These are phyloP conservation scores for Colletotrichum godetiae DNA, from an alignment of 2,329 filamentous ascomycete species.

Conservation along the genomic window DNA sequence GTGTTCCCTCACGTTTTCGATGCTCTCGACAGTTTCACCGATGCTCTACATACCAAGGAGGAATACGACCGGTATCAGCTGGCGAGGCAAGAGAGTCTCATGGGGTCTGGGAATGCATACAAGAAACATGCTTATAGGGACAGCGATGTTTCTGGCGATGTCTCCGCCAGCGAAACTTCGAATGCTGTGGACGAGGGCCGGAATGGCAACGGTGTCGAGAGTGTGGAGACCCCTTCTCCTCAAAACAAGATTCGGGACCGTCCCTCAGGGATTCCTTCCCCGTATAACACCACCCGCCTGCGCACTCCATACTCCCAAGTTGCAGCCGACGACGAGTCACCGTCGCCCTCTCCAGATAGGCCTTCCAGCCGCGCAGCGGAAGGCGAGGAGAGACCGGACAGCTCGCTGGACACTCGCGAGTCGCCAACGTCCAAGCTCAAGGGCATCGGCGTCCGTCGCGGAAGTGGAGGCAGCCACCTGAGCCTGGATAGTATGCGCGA, in stretches of 20 bases:
- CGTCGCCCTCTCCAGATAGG: conserved; percentile 35
- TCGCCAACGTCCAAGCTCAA: conserved; percentile 43
- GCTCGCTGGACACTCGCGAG: conserved; percentile 20
- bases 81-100: conserved; percentile 62
- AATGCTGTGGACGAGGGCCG: conserved; percentile 18
- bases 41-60: conserved; percentile 67
- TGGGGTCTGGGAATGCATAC: conserved; percentile 50
- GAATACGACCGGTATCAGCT: conserved; percentile 69
- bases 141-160: conserved; percentile 45
- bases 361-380: conserved; percentile 18
- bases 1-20: conserved; percentile 95
- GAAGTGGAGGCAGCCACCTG: conserved; percentile 48
- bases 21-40: conserved; percentile 79
- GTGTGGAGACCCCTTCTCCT: conserved; percentile 12
- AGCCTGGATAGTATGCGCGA: conserved; percentile 53
- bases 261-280: conserved; percentile 31
- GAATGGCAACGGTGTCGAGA: conserved; percentile 21
- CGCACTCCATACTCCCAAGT: conserved; percentile 24
- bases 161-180: conserved; percentile 35
- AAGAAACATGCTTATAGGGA: conserved; percentile 41
- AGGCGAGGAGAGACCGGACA: conserved; percentile 24
- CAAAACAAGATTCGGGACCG: conserved; percentile 22
- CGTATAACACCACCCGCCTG: conserved; percentile 27
- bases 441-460: conserved; percentile 43
- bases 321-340: conserved; percentile 29